Percentiles rank a stretch among this genome's conserved stretches.
Conservation (phyloP, 768 basidiomycete species). For the Macrolepiota fuliginosa region DNA sequence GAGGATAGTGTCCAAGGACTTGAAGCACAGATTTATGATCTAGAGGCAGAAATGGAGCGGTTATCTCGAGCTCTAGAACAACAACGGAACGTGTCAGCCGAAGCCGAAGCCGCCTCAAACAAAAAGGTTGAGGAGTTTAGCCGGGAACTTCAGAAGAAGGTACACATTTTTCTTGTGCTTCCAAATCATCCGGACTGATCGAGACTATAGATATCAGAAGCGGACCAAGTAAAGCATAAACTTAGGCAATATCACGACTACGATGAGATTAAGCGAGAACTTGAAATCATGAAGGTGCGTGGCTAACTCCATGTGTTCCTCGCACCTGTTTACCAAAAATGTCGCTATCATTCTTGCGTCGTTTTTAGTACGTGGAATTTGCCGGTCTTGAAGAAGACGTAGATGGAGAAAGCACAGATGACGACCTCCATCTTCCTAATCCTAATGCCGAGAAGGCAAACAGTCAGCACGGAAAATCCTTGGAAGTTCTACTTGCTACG, state of each 20-base stretch:
- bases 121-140: constrained; percentile 60
- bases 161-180: constrained; percentile 17
- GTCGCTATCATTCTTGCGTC: background rate
- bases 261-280: constrained; percentile 96
- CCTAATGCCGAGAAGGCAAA: constrained; percentile 88
- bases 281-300: constrained; percentile 95
- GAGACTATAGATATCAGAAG: constrained; percentile 51
- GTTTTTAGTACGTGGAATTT: constrained; percentile 87
- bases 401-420: constrained; percentile 49
- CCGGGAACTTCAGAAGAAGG: constrained; percentile 59
- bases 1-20: constrained; percentile 61
- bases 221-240: constrained; percentile 64
- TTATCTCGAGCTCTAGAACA: constrained; percentile 64
- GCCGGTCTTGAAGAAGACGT: constrained; percentile 84
- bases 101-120: constrained; percentile 43
- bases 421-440: constrained; percentile 74
- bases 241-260: constrained; percentile 82
- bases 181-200: background rate
- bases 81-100: constrained; percentile 49
- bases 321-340: background rate
- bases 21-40: constrained; percentile 67
- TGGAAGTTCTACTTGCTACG: constrained; percentile 86
- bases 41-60: constrained; percentile 75
- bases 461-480: constrained; percentile 70
- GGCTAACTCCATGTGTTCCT: background rate